phyloP scores from a whole-genome alignment of 164 flowering plant species.

The Tetracentron sinense region DNA sequence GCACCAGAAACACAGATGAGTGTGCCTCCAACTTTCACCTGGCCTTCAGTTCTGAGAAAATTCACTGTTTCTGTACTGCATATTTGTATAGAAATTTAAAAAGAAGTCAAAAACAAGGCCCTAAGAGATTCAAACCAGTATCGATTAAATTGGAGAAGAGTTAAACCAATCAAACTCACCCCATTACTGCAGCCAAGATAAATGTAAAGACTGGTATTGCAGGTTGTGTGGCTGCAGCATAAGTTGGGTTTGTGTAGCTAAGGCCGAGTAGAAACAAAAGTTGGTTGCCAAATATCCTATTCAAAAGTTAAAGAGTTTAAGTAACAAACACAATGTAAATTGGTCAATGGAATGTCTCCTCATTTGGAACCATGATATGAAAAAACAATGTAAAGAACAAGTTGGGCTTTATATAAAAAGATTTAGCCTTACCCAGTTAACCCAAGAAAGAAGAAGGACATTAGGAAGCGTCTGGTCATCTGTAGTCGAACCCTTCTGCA shows the following conservation, averaged over 20 bases:
- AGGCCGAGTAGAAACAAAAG: constrained; percentile 91
- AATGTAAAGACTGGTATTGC: constrained; percentile 95
- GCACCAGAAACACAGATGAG: constrained; percentile 86
- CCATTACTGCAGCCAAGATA: constrained; percentile 72
- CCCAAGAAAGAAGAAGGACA: constrained; percentile 86
- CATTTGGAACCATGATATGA: neutral
- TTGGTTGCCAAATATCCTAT: constrained; percentile 92
- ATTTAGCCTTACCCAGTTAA: constrained; percentile 68
- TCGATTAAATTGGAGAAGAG: neutral
- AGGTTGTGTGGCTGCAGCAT: constrained; percentile 96
- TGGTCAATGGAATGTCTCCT: neutral
- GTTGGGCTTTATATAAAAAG: neutral
- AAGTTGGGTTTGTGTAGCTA: constrained; percentile 91
- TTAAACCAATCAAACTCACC: constrained; percentile 63
- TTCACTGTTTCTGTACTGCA: constrained; percentile 90
- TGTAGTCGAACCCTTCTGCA: constrained; percentile 65
- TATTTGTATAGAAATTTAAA: no score
- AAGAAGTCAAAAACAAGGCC: neutral
- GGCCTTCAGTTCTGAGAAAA: constrained; percentile 68
- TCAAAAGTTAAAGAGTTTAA: neutral
- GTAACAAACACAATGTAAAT: neutral
- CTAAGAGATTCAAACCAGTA: neutral
- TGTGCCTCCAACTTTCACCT: constrained; percentile 82
- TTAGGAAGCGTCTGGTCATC: constrained; percentile 43
- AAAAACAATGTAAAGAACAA: constrained; percentile 5